Percentiles rank a stretch among this genome's conserved stretches.
Evolutionary conservation across 441 rosid genomes (phyloP).

Genomic region (Corymbia calophylla): DNA sequence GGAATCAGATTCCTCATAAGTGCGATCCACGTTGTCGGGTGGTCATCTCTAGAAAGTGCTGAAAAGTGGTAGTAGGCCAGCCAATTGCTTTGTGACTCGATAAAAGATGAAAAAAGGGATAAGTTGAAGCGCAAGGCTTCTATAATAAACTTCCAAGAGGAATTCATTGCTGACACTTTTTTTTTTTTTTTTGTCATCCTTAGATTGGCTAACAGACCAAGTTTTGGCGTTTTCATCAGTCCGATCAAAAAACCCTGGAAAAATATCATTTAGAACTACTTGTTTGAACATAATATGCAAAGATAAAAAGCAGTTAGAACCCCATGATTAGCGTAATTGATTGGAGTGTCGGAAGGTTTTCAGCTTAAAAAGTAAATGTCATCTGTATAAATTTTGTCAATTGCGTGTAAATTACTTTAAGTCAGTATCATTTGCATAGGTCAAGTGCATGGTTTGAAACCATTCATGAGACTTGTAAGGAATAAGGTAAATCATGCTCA

Average conservation of each 20-base stretch:
- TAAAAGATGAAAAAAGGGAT: no score
- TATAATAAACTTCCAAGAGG: background rate
- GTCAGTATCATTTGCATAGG: background rate
- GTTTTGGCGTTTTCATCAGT: background rate
- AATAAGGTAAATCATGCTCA: no score
- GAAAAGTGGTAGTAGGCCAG: background rate
- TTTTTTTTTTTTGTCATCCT: background rate
- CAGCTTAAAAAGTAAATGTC: background rate
- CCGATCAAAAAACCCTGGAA: background rate
- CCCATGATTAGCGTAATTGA: background rate
- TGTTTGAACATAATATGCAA: background rate
- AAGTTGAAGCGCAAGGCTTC: background rate
- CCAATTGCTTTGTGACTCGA: background rate
- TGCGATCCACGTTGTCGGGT: background rate
- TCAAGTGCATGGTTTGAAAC: background rate
- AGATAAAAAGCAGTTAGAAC: background rate
- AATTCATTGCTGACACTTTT: background rate
- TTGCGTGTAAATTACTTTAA: background rate
- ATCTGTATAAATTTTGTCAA: rapidly evolving
- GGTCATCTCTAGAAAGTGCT: background rate
- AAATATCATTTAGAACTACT: background rate
- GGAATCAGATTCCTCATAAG: background rate
- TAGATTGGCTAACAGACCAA: background rate
- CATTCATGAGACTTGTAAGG: background rate
- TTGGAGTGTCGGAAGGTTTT: background rate